Conservation (phyloP, 352 stramenopile species). For the Phytopythium helicoides region DNA sequence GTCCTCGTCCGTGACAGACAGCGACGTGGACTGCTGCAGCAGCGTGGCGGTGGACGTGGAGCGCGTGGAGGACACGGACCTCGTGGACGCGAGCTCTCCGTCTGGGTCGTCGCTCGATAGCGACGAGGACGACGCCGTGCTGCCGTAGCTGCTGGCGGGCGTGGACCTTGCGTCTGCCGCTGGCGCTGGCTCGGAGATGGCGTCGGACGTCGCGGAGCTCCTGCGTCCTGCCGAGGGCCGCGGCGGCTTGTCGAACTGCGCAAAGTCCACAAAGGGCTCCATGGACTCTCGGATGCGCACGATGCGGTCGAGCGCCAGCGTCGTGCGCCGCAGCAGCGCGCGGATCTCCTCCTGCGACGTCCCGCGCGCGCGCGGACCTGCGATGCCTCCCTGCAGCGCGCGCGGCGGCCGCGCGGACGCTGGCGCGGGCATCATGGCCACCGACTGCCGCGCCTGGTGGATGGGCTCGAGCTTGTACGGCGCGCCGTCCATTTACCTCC, state of each 20-base stretch:
- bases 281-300: constrained; percentile 83
- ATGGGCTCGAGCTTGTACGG: constrained; percentile 29
- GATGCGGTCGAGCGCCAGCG: constrained; percentile 72
- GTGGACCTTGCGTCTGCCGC: not conserved
- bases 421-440: constrained; percentile 19
- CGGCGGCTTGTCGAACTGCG: constrained; percentile 63
- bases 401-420: constrained; percentile 1
- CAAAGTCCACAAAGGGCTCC: constrained; percentile 79
- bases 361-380: constrained; percentile 24
- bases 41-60: no score
- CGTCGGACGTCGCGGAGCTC: no score
- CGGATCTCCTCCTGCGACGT: constrained; percentile 75
- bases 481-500: no score
- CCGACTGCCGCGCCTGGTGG: constrained; percentile 7
- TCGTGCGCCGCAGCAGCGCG: constrained; percentile 65
- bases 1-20: no score
- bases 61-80: constrained; percentile 7
- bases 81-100: constrained; percentile 21
- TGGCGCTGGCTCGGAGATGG: not conserved
- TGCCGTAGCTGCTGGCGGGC: constrained; percentile 2
- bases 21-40: constrained; percentile 7
- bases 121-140: constrained; percentile 3
- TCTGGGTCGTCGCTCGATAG: constrained; percentile 1
- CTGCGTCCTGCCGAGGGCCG: constrained; percentile 12
- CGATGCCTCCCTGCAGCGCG: constrained; percentile 10